phyloP scores from a whole-genome alignment of 75 land plant genomes.

The Selaginella moellendorffii region DNA sequence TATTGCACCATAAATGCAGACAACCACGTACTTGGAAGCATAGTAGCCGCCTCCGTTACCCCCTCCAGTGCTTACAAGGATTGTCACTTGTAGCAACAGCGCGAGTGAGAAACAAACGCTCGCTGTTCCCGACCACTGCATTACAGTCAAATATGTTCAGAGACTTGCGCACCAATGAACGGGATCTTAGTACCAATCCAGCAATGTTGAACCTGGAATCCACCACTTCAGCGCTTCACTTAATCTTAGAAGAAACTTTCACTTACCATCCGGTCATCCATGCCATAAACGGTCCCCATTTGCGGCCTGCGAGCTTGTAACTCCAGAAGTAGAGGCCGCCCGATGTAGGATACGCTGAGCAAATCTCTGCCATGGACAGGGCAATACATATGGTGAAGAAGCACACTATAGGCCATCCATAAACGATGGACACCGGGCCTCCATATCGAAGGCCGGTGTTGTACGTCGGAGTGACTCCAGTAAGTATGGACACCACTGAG shows the following conservation, averaged over 20 bases:
- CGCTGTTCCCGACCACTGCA: constrained; percentile 86
- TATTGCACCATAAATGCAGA: constrained; percentile 57
- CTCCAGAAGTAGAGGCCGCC: constrained; percentile 95
- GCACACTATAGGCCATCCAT: constrained; percentile 74
- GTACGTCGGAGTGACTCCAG: constrained; percentile 70
- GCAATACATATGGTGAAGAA: constrained; percentile 65
- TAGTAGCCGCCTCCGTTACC: no score
- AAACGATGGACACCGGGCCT: constrained; percentile 53
- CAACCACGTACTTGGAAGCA: constrained; percentile 50
- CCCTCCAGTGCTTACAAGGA: no score
- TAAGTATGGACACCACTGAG: constrained; percentile 73
- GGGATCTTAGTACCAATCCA: no score
- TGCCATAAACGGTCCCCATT: constrained; percentile 88
- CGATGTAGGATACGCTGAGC: constrained; percentile 85
- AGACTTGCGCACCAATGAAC: no score
- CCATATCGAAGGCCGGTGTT: constrained; percentile 67
- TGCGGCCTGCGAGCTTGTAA: constrained; percentile 52
- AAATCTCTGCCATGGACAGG: constrained; percentile 80
- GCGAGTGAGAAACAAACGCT: constrained; percentile 74
- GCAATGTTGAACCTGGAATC: no score
- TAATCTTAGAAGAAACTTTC: not conserved
- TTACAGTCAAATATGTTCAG: no score
- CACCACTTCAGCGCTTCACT: no score
- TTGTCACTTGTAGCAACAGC: constrained; percentile 59
- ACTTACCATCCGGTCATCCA: constrained; percentile 95